Evolutionary conservation across 2,329 filamentous ascomycete species (phyloP).

Genomic region (Fusarium sublunatum): DNA sequence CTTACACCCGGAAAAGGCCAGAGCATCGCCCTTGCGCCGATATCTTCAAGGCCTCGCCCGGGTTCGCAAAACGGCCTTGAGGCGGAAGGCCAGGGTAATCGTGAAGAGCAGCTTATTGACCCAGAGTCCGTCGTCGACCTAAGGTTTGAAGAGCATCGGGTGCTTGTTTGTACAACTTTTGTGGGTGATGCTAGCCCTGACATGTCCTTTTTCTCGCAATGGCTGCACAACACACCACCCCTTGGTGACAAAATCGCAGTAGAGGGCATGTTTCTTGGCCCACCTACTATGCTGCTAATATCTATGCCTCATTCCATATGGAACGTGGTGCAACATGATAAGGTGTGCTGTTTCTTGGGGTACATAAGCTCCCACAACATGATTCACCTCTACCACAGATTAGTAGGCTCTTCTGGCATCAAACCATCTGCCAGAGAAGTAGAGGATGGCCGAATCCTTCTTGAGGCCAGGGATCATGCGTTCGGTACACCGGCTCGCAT

Average conservation of each 20-base stretch:
- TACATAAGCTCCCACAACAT: conserved; percentile 76
- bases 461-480: conserved; percentile 63
- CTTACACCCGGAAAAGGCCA: conserved; percentile 66
- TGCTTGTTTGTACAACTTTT: conserved; percentile 75
- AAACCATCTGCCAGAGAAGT: conserved; percentile 63
- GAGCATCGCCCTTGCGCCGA: conserved; percentile 63
- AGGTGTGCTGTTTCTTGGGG: conserved; percentile 73
- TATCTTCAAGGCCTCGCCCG: conserved; percentile 50
- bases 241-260: conserved; percentile 69
- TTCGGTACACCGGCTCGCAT: conserved; percentile 50
- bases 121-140: conserved; percentile 64
- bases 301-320: conserved; percentile 73
- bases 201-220: conserved; percentile 74
- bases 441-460: conserved; percentile 67
- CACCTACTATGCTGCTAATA: conserved; percentile 73
- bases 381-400: conserved; percentile 70
- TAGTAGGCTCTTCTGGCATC: conserved; percentile 61
- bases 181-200: conserved; percentile 73
- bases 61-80: conserved; percentile 47
- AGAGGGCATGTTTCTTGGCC: conserved; percentile 75
- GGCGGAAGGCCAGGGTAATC: conserved; percentile 38
- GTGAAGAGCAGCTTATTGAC: conserved; percentile 58
- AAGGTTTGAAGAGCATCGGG: conserved; percentile 70
- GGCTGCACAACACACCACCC: conserved; percentile 69
- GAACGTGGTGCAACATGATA: conserved; percentile 73